Base-by-base conservation (phyloP, 306 rosid genomes). In the Cucumis hystrix region DNA sequence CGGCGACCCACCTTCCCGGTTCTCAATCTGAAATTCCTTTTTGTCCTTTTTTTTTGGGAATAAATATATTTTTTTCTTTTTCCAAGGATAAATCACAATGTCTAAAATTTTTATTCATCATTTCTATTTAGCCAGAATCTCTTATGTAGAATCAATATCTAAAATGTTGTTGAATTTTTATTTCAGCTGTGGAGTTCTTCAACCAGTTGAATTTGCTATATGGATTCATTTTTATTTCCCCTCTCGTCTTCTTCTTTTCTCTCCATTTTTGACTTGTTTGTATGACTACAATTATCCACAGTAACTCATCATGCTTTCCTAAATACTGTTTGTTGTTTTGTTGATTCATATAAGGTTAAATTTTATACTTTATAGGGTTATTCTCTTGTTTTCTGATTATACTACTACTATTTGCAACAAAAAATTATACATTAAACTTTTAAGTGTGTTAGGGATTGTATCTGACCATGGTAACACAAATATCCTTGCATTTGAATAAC, bases 81-180 rank as follows among this genome's bases (percentile, higher is more conserved):
- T 41, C 47, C 10, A 6, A 10, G 9, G 72, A 11, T 76, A 60
- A 30, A 56, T 17, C 18, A 35, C 45, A 11, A n/a, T 58, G 49
- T 39, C 15, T 35, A 56, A 17, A 11, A 55, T 20, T 9, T 35
- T 16, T 52, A 66, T 75, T 51, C 33, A 45, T 47, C n/a, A 28
- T 78, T 76, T 77, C 82, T 79, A 25, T 28, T 61, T 23, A 21
- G 35, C 55, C 51, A 72, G 61, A 61, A 72, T 72, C 61, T 45
- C 51, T 80, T 35, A 3, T 49, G 20, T 41, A 63, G 72, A n/a
- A n/a, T n/a, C n/a, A n/a, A n/a, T n/a, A n/a, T n/a, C n/a, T n/a
- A n/a, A n/a, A n/a, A n/a, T n/a, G n/a, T n/a, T n/a, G n/a, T n/a
- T n/a, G n/a, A n/a, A n/a, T n/a, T n/a, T n/a, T n/a, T n/a, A n/a